A percentile compares a stretch with the other conserved stretches of the same genome.
phyloP scores from a whole-genome alignment of 768 basidiomycete species.

The Leccinum variicolor region DNA sequence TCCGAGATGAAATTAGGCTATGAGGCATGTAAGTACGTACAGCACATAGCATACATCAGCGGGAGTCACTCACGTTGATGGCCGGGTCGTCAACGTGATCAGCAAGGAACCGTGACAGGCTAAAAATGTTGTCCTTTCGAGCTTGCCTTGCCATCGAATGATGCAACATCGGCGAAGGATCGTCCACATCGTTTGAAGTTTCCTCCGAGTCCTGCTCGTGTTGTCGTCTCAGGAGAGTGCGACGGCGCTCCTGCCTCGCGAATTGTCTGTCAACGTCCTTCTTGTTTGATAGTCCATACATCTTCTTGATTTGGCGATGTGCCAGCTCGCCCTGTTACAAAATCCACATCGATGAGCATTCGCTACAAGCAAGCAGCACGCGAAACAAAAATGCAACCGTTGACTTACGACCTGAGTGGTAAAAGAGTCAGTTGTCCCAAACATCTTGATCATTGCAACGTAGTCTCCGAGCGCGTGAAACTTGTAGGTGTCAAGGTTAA shows the following conservation, averaged over 20 bases:
- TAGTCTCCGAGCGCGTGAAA: background rate
- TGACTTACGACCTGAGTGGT: background rate
- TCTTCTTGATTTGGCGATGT: background rate
- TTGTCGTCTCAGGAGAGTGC: conserved; percentile 1
- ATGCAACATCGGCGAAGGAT: background rate
- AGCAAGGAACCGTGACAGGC: background rate
- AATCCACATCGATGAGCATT: no score
- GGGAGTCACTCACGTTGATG: background rate
- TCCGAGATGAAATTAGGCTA: background rate
- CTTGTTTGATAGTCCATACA: background rate
- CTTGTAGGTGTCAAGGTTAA: background rate
- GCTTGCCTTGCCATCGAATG: background rate
- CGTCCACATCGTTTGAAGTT: no score
- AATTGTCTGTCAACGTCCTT: background rate
- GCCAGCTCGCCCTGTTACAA: background rate
- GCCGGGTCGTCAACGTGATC: background rate
- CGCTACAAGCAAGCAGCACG: no score
- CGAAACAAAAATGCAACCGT: background rate
- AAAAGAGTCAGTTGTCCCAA: background rate
- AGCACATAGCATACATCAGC: no score
- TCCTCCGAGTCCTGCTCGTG: background rate
- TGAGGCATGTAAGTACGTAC: background rate
- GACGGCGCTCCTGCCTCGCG: background rate
- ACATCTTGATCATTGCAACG: background rate
- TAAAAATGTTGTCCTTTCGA: background rate